Evolutionary conservation across 139 green algal species (phyloP), one percentile per base, ranked within the genome.

Genomic region (Volvox reticuliferus): DNA sequence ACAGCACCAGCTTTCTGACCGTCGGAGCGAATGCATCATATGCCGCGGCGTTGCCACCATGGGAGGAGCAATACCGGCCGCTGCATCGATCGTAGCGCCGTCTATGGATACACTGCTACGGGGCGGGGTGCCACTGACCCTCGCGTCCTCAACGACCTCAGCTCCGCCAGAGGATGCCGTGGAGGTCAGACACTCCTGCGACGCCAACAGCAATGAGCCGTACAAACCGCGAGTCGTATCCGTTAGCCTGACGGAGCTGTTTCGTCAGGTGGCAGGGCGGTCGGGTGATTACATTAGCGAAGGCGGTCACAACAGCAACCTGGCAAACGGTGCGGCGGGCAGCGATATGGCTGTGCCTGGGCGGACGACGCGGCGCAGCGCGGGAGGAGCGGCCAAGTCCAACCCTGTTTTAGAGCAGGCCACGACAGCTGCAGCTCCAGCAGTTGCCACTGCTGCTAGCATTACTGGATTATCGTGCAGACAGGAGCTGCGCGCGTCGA

Each of bases 191-290:
- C 5, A 5, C 44, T 55, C 44, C 71, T 2, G 71, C 71, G 81
- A 2, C 81, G 81, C 0, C n/a, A 26, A 30, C 30, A 55, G 17
- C 14, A 55, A 1, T 0, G 28, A 36, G 2, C 24, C 80, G 14
- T 26, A 44, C 26, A 73, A 84, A 55, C 50, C 50, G 12, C 79
- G 50, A 37, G 36, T 86, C 50, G 37, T 44, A 2, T 55, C 80
- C 17, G 55, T 86, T 61, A 87, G 81, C 62, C 81, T 87, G n/a
- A 36, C 81, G 16, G 81, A 77, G 61, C 18, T 87, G 61, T n/a
- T 87, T 62, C 13, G 12, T 0, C 50, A 61, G 19, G 80, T 61
- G 55, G 14, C 80, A 61, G 55, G 44, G 44, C 44, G 9, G 9
- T 55, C 44, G 9, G 44, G 44, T 55, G 44, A 55, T 55, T 55